Percentiles rank a stretch among this genome's conserved stretches.
Conservation (phyloP, 192 early-diverging fungal genomes). For the Coemansia sp. region DNA sequence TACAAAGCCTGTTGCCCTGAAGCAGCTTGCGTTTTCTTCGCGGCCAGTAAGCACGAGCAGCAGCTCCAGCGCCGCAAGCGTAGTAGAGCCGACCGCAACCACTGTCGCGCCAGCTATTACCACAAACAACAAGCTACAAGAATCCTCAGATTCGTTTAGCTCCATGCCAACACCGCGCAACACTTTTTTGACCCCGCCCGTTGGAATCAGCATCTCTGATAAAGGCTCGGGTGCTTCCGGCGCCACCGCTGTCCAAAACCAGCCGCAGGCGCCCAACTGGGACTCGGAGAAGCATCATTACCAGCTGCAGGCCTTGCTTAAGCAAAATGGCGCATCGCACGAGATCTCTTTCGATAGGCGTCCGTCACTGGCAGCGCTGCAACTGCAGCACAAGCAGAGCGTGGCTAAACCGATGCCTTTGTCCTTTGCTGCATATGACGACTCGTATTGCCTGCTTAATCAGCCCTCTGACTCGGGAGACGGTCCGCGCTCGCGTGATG, state of each 20-base stretch:
- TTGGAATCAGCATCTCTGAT: constrained; percentile 36
- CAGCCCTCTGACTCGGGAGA: constrained; percentile 4
- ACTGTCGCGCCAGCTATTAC: background rate
- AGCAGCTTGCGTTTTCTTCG: constrained; percentile 23
- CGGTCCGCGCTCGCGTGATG: constrained; percentile 32
- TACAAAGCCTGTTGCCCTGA: constrained; percentile 19
- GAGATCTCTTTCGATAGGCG: background rate
- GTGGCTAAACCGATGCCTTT: constrained; percentile 3
- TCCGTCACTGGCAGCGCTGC: background rate
- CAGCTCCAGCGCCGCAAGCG: constrained; percentile 43
- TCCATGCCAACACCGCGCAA: constrained; percentile 54
- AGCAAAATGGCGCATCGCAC: constrained; percentile 19
- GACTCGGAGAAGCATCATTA: constrained; percentile 37
- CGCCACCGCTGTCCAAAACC: constrained; percentile 2
- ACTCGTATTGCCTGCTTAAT: constrained; percentile 43
- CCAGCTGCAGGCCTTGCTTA: constrained; percentile 44
- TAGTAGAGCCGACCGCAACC: constrained; percentile 1
- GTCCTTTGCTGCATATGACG: constrained; percentile 31
- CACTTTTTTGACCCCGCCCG: constrained; percentile 49
- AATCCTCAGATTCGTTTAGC: constrained; percentile 48
- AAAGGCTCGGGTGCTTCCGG: constrained; percentile 6
- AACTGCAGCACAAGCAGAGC: background rate
- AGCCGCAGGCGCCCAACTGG: constrained; percentile 17
- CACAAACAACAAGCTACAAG: constrained; percentile 18
- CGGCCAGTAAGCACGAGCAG: constrained; percentile 50